Evolutionary conservation across 208 protist species (phyloP), one percentile per base, ranked within the genome.

Genomic region (Balamuthia mandrillaris): DNA sequence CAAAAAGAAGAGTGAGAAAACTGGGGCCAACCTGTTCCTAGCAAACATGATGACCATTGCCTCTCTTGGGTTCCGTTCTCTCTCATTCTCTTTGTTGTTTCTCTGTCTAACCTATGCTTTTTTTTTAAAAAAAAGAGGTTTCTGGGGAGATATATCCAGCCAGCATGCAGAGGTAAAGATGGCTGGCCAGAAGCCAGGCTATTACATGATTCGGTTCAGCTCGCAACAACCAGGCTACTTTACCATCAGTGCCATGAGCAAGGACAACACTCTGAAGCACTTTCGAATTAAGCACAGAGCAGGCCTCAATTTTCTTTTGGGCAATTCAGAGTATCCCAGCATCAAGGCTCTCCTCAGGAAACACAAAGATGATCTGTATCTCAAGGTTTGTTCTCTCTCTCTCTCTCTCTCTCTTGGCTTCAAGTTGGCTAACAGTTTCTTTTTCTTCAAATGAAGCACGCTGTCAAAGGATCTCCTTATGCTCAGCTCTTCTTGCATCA

Each of bases 251-350:
- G 41, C 68, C 0, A 41, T 54, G 14, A 41, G 45, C 39, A 78
- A 78, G 16, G 68, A 78, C 45, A 56, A 75, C 68, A 78, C 58
- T 18, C 68, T 58, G 45, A 78, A 83, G 52, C 75, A 83, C 75
- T 83, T 56, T 33, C 68, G 75, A 45, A 83, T 83, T 39, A 83
- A 83, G 75, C 75, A 83, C 56, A 35, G 75, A 68, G 51, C 75
- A 2, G 75, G 75, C 14, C 61, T 14, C 39, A 54, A 54, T 16
- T 83, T 68, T 31, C 35, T 21, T 37, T 33, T 83, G 3, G 75
- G 75, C 56, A 52, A 49, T 24, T 54, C 61, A 33, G 75, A 83
- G 52, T 83, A 66, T n/a, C 33, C 75, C n/a, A 41, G 35, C 12
- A 49, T 83, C 54, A 68, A 51, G 35, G 75, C 44, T n/a, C 75